Conservation (phyloP, 768 basidiomycete species). For the Galerina marginata region DNA sequence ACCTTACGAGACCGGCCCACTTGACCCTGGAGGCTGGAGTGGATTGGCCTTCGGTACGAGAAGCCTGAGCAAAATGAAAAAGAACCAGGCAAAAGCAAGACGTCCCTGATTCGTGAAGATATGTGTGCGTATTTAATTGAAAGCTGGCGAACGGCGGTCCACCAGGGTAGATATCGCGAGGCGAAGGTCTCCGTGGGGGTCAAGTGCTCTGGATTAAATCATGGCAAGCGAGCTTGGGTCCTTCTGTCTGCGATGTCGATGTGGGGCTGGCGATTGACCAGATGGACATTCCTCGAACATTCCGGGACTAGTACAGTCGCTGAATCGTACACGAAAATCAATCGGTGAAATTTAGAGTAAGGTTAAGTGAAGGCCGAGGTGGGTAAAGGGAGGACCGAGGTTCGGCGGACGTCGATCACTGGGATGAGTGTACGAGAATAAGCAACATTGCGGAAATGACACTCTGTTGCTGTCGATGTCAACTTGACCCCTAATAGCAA, state of each 20-base stretch:
- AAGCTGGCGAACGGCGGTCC: neutral
- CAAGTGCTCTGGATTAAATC: neutral
- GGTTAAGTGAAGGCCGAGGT: neutral
- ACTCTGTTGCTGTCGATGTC: neutral
- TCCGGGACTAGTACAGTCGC: neutral
- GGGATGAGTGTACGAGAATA: conserved; percentile 1
- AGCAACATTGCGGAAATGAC: neutral
- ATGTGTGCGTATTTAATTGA: neutral
- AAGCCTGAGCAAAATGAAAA: neutral
- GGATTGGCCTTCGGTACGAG: too few relatives aligned
- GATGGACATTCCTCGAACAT: neutral
- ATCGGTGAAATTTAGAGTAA: neutral
- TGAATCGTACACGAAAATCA: neutral
- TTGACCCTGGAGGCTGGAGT: too few relatives aligned
- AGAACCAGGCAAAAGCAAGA: neutral
- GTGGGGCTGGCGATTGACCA: conserved; percentile 7
- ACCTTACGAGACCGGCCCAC: too few relatives aligned
- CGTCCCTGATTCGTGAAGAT: neutral
- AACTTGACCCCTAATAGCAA: neutral
- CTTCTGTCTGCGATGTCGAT: neutral
- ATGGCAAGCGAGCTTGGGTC: neutral
- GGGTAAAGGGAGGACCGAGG: conserved; percentile 1
- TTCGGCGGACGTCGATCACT: neutral
- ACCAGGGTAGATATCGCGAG: neutral
- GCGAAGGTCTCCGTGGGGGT: neutral